Percentiles rank a stretch among this genome's conserved stretches.
Conservation (phyloP, 2,329 filamentous ascomycete species). For the Cryphonectria radicalis region DNA sequence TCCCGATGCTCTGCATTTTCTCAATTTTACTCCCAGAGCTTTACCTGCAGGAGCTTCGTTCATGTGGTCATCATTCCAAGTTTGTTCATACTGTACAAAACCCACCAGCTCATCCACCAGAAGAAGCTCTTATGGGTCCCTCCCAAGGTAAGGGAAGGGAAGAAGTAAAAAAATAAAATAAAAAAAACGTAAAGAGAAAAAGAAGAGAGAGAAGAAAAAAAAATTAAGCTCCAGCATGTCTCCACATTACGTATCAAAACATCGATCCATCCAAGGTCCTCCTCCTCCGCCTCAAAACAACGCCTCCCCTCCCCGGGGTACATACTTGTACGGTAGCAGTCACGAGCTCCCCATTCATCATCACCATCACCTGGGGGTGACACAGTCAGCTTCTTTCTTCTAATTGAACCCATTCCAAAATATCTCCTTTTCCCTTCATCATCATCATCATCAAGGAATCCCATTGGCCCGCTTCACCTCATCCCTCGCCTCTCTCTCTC, state of each 20-base stretch:
- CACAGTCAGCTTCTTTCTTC: not conserved
- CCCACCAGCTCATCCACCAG: not conserved
- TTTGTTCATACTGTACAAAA: not conserved
- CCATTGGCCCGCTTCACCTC: too few relatives aligned
- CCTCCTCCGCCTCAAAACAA: not conserved
- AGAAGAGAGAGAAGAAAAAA: not conserved
- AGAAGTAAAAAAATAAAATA: not conserved
- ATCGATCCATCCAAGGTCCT: not conserved
- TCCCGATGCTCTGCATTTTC: not conserved
- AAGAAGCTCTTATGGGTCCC: not conserved
- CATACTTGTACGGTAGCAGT: not conserved
- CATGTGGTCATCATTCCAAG: not conserved
- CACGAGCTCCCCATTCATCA: not conserved
- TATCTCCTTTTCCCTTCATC: not conserved
- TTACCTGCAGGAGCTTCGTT: not conserved
- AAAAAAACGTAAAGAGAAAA: not conserved
- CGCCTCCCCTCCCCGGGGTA: not conserved
- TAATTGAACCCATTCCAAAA: not conserved
- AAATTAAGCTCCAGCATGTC: conserved; percentile 8
- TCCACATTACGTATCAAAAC: conserved; percentile 10
- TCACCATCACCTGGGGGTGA: not conserved
- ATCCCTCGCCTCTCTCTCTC: too few relatives aligned
- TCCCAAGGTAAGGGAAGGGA: not conserved
- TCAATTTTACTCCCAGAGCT: not conserved
- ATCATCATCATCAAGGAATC: too few relatives aligned